These are phyloP conservation scores for Verticillium klebahnii DNA, from an alignment of 2,329 filamentous ascomycete genomes.

Conservation along the genomic window DNA sequence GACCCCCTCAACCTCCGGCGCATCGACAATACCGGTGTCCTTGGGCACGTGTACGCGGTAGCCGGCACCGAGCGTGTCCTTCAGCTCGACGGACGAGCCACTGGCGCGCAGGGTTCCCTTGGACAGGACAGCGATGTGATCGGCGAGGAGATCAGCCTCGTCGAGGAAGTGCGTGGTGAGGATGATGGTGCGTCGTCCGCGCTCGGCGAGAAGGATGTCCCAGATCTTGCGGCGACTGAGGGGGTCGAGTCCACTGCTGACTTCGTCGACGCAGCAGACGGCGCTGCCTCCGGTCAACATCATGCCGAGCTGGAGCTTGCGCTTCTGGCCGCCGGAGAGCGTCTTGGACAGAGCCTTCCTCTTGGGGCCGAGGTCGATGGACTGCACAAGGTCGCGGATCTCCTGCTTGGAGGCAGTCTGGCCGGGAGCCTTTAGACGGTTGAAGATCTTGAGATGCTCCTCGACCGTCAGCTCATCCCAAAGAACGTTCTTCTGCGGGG, in stretches of 20 bases:
- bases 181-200: slow-evolving; percentile 62
- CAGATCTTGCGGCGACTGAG: slow-evolving; percentile 48
- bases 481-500: slow-evolving; percentile 72
- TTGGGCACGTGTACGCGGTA: slow-evolving; percentile 23
- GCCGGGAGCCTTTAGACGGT: slow-evolving; percentile 56
- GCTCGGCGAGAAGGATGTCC: slow-evolving; percentile 63
- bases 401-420: slow-evolving; percentile 40
- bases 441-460: slow-evolving; percentile 69
- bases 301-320: slow-evolving; percentile 72
- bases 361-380: slow-evolving; percentile 64
- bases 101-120: slow-evolving; percentile 62
- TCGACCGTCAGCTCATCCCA: slow-evolving; percentile 69
- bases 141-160: slow-evolving; percentile 67
- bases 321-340: slow-evolving; percentile 70
- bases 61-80: slow-evolving; percentile 54
- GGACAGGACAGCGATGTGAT: slow-evolving; percentile 66
- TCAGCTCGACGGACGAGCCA: slow-evolving; percentile 65
- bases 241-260: slow-evolving; percentile 69
- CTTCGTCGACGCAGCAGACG: slow-evolving; percentile 71
- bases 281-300: slow-evolving; percentile 73
- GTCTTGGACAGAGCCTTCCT: slow-evolving; percentile 55
- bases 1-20: slow-evolving; percentile 50
- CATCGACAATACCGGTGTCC: slow-evolving; percentile 40
- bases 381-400: slow-evolving; percentile 42
- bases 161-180: slow-evolving; percentile 75